These are phyloP conservation scores for Picochlorum sp. DNA, from an alignment of 139 green algal genomes.

Conservation along the genomic window DNA sequence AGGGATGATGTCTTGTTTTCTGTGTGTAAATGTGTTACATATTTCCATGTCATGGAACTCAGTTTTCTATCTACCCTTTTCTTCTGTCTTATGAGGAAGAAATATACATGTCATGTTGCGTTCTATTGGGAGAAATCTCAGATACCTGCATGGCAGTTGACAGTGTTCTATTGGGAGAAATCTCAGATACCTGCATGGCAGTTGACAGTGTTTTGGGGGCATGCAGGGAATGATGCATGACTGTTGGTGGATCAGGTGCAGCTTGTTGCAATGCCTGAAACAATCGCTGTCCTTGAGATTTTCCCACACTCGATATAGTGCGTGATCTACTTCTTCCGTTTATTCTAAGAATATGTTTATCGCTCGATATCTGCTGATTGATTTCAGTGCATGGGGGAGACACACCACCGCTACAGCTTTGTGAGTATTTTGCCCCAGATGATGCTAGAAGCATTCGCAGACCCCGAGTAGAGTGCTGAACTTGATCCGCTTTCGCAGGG, in stretches of 20 bases:
- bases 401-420: too few relatives aligned
- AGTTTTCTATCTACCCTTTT: too few relatives aligned
- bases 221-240: neutral
- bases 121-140: neutral
- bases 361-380: too few relatives aligned
- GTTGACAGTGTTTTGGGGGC: neutral
- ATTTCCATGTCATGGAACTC: too few relatives aligned
- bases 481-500: neutral
- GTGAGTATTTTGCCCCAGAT: neutral
- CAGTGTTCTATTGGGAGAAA: neutral
- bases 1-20: slow-evolving; percentile 39
- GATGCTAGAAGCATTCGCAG: slow-evolving; percentile 1
- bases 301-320: neutral
- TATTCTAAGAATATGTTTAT: too few relatives aligned
- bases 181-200: neutral
- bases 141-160: neutral
- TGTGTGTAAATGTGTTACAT: too few relatives aligned
- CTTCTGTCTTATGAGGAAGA: neutral
- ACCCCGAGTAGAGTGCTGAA: neutral
- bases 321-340: too few relatives aligned
- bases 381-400: too few relatives aligned
- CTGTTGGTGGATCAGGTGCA: neutral
- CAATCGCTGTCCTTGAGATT: neutral
- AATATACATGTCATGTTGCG: neutral
- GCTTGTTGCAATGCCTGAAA: neutral